Conservation (phyloP, 345 rosid genomes). For the Linum trigynum region DNA sequence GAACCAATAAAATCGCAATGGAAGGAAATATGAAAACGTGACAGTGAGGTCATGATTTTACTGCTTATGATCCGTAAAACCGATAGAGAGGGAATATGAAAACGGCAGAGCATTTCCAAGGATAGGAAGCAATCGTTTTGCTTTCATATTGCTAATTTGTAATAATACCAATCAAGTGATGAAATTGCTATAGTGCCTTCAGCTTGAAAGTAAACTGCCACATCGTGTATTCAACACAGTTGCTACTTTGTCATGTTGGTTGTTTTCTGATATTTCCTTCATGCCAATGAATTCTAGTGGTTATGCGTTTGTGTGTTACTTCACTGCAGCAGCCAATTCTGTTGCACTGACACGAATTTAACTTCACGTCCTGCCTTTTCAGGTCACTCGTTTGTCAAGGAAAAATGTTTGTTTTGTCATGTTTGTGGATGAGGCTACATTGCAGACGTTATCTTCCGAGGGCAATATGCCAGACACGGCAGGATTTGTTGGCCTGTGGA, state of each 20-base stretch:
- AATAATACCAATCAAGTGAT: no score
- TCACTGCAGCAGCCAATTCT: neutral
- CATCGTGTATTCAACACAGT: no score
- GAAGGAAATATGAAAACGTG: no score
- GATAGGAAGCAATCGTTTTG: neutral
- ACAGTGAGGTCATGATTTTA: no score
- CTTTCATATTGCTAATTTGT: neutral
- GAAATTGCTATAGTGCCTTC: no score
- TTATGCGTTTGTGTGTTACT: neutral
- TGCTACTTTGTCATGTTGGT: no score
- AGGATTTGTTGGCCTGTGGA: conserved; percentile 94
- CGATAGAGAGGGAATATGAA: no score
- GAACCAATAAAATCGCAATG: no score
- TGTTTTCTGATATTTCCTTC: neutral
- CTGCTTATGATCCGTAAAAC: no score
- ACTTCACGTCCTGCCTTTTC: conserved; percentile 18
- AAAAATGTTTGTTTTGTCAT: conserved; percentile 96
- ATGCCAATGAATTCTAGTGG: neutral
- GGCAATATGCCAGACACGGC: conserved; percentile 64
- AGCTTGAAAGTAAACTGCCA: no score
- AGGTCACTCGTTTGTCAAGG: conserved; percentile 81
- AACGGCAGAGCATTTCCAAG: no score
- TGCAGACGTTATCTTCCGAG: conserved; percentile 66
- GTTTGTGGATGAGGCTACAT: conserved; percentile 78
- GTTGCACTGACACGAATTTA: neutral